These are phyloP conservation scores for Pythium pyrilobum DNA, from an alignment of 352 stramenopile genomes.

Conservation along the genomic window DNA sequence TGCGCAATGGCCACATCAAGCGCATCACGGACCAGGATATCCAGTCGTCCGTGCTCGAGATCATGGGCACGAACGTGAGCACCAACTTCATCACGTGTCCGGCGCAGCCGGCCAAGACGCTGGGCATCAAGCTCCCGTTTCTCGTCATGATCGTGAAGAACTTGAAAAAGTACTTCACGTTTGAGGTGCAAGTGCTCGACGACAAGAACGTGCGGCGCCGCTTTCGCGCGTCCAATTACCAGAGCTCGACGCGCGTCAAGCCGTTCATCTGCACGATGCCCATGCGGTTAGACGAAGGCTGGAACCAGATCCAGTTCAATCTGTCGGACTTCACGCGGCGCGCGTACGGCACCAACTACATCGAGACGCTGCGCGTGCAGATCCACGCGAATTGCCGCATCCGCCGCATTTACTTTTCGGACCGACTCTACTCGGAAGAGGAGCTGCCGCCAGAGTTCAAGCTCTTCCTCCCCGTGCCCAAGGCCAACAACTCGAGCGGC, in stretches of 20 bases:
- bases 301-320: constrained; percentile 99
- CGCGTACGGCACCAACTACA: constrained; percentile 97
- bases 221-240: constrained; percentile 97
- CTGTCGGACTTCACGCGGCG: constrained; percentile 95
- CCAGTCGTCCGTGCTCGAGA: constrained; percentile 96
- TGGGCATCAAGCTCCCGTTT: constrained; percentile 97
- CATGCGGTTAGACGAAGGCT: constrained; percentile 97
- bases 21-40: constrained; percentile 98
- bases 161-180: constrained; percentile 99
- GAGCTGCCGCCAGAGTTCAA: constrained; percentile 97
- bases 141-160: constrained; percentile 99
- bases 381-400: constrained; percentile 98
- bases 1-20: constrained; percentile 98
- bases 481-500: constrained; percentile 57
- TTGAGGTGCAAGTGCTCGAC: constrained; percentile 97
- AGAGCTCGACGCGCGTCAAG: constrained; percentile 96
- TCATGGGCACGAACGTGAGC: constrained; percentile 98
- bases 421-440: constrained; percentile 96
- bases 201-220: constrained; percentile 97
- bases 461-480: constrained; percentile 94
- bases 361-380: constrained; percentile 96
- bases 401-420: constrained; percentile 97
- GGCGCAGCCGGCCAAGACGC: constrained; percentile 91
- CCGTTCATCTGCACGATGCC: constrained; percentile 99
- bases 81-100: constrained; percentile 98